Evolutionary conservation across 371 early-diverging fungal genomes (phyloP), one percentile per base, ranked within the genome.

Genomic region (Mortierella sp.): DNA sequence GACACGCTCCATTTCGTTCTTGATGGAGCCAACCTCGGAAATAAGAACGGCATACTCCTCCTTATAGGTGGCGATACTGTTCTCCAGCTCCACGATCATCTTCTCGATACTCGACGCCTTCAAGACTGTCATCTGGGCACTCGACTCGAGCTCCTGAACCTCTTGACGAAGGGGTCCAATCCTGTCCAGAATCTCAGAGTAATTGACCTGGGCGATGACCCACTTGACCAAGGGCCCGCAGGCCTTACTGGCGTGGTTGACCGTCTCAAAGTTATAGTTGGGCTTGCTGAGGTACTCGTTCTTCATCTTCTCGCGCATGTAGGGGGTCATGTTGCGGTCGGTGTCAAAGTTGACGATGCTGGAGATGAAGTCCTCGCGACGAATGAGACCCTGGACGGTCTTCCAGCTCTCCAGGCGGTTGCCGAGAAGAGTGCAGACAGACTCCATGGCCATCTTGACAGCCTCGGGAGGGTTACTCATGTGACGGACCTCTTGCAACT

Each of bases 181-280:
- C 66, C 93, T 91, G 83, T 97, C 96, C 55, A 99, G 86, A 67
- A 99, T 99, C 70, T 94, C 92, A 10, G 97, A 92, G 80, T 93
- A 99, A 76, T 93, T 92, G 41, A 98, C 96, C 88, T 99, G 99
- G 24, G 99, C 99, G 76, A 92, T 92, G 4, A 97, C 98, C 99
- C 99, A 99, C 82, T 96, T 93, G 68, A 96, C 98, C 34, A 99
- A 87, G 22, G 99, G 98, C 39, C 99, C 99, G 87, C 99, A 99
- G 0, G 99, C 99, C 87, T 97, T 97, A 83, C 96, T 95, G n/a
- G 99, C 99, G 71, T 97, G 96, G 87, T 97, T 97, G 41, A 99
- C 97, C 0, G 90, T 85, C 69, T 99, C 99, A 81, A 95, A 98
- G 86, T 97, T 97, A 84, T 92, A 99, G 70, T 91, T 91, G 53